Conservation (phyloP, 768 basidiomycete genomes). For the Leccinum broughii region DNA sequence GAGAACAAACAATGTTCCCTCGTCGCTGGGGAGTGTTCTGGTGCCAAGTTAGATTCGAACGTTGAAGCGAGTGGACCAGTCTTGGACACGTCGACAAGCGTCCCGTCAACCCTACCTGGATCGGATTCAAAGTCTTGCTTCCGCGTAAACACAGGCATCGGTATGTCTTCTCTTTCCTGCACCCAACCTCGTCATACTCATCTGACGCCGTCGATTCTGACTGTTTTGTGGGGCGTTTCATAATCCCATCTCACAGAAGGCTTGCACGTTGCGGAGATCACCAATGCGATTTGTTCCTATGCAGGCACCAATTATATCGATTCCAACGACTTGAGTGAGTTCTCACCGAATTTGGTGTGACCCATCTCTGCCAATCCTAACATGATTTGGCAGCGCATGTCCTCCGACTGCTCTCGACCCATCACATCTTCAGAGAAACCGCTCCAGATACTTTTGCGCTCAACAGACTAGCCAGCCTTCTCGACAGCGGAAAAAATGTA, state of each 20-base stretch:
- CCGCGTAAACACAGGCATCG: background rate
- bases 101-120: background rate
- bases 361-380: background rate
- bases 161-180: constrained; percentile 8
- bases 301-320: constrained; percentile 20
- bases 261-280: constrained; percentile 25
- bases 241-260: constrained; percentile 11
- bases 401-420: constrained; percentile 74
- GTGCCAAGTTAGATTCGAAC: background rate
- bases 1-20: constrained; percentile 41
- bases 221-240: background rate
- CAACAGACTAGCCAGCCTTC: constrained; percentile 66
- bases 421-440: constrained; percentile 71
- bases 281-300: constrained; percentile 21
- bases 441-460: constrained; percentile 71
- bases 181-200: background rate
- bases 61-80: background rate
- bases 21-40: constrained; percentile 33
- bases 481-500: constrained; percentile 66
- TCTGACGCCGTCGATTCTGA: background rate
- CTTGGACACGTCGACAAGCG: background rate
- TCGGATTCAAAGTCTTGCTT: background rate
- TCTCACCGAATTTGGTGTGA: background rate
- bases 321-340: constrained; percentile 19
- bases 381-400: constrained; percentile 52